These are phyloP conservation scores for Waltergamsia citrina DNA, from an alignment of 2,329 filamentous ascomycete species.

Conservation along the genomic window DNA sequence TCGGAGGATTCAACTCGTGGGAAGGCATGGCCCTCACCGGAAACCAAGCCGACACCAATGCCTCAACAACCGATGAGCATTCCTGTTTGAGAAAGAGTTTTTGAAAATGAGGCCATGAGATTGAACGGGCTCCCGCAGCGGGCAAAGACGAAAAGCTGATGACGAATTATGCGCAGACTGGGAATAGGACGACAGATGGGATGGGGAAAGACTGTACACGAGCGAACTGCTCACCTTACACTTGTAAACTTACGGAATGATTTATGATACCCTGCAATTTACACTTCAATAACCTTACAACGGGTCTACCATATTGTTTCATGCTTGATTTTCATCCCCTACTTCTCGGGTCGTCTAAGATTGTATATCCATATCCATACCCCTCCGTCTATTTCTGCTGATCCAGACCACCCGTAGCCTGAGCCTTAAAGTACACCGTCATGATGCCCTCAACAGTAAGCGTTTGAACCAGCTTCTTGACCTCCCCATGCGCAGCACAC, in stretches of 20 bases:
- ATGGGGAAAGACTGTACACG: neutral
- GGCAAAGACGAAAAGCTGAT: too few relatives aligned
- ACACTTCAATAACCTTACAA: too few relatives aligned
- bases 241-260: neutral
- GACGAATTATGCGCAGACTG: too few relatives aligned
- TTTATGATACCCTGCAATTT: neutral
- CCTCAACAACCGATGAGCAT: too few relatives aligned
- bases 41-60: too few relatives aligned
- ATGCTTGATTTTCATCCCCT: neutral
- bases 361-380: neutral
- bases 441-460: constrained; percentile 24
- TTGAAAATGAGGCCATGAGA: too few relatives aligned
- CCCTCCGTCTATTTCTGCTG: neutral
- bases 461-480: constrained; percentile 25
- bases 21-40: too few relatives aligned
- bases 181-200: neutral
- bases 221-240: neutral
- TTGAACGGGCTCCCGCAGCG: too few relatives aligned
- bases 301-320: neutral
- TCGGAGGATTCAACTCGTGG: too few relatives aligned
- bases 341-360: neutral
- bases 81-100: too few relatives aligned
- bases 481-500: constrained; percentile 30
- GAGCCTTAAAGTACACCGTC: constrained; percentile 30
- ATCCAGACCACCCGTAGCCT: constrained; percentile 8